A percentile compares a stretch with the other conserved stretches of the same genome.
These are phyloP conservation scores for Angomonas desouzai DNA, from an alignment of 208 protist species.

Conservation along the genomic window DNA sequence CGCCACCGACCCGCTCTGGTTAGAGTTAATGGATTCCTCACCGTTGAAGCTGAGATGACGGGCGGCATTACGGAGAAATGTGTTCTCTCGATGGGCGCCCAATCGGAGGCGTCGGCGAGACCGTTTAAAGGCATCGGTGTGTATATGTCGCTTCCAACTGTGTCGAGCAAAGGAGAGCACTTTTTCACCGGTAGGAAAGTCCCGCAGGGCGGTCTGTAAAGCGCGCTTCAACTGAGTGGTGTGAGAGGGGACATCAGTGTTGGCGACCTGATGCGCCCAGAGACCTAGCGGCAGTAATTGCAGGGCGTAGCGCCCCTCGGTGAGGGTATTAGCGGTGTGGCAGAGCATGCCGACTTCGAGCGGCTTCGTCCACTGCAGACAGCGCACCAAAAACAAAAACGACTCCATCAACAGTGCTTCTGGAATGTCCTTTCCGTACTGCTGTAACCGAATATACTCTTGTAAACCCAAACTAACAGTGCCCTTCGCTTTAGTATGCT, in stretches of 20 bases:
- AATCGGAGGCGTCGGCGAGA: constrained; percentile 1
- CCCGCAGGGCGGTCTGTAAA: constrained; percentile 19
- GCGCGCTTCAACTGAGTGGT: neutral
- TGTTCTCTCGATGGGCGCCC: neutral
- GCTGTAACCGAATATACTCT: constrained; percentile 19
- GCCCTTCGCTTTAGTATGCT: neutral
- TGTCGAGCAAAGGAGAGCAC: constrained; percentile 38
- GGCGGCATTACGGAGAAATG: neutral
- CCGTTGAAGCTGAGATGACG: constrained; percentile 7
- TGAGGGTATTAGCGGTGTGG: constrained; percentile 40
- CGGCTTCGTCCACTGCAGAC: constrained; percentile 37
- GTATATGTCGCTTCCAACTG: constrained; percentile 35
- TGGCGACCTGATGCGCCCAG: constrained; percentile 27
- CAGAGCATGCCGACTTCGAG: constrained; percentile 31
- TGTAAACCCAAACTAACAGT: neutral
- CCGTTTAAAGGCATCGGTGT: constrained; percentile 33
- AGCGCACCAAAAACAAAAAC: constrained; percentile 39
- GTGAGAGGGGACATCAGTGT: constrained; percentile 11
- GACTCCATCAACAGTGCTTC: constrained; percentile 33
- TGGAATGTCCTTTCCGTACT: constrained; percentile 46
- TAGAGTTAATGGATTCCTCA: neutral
- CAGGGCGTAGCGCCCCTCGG: constrained; percentile 44
- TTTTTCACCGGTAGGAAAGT: constrained; percentile 33
- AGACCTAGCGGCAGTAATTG: constrained; percentile 52
- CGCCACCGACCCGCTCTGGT: neutral